phyloP scores from a whole-genome alignment of 331 rosid genomes.

The Malus hybrid region DNA sequence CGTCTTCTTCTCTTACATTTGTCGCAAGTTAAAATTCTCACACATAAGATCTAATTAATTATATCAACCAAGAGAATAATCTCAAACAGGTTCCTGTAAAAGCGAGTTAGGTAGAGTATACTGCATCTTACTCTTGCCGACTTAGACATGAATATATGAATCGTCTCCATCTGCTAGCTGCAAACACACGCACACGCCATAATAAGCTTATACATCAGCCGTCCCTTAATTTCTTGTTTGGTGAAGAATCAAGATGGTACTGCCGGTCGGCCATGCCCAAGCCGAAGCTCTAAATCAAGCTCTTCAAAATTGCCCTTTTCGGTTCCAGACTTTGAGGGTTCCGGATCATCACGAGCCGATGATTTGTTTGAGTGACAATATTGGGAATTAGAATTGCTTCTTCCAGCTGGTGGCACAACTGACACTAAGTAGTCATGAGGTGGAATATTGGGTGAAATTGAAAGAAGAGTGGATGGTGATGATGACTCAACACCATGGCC shows the following conservation, averaged over 20 bases:
- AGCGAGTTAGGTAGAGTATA: background rate
- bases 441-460: constrained; percentile 40
- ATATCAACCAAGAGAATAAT: background rate
- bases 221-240: background rate
- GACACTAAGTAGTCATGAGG: constrained; percentile 25
- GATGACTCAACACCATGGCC: constrained; percentile 4
- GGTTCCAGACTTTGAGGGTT: constrained; percentile 18
- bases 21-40: background rate
- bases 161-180: background rate
- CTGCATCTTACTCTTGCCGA: background rate
- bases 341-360: constrained; percentile 2
- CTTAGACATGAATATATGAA: constrained; percentile 13
- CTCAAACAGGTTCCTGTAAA: background rate
- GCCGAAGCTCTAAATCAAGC: constrained; percentile 86
- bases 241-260: constrained; percentile 27
- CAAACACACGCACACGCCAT: background rate
- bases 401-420: background rate
- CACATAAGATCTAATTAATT: background rate
- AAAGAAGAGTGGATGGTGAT: constrained; percentile 46
- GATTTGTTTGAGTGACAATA: constrained; percentile 20
- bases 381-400: background rate
- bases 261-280: constrained; percentile 50
- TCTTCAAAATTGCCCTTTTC: constrained; percentile 39
- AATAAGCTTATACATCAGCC: background rate
- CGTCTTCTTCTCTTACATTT: background rate